These are phyloP conservation scores for Paulownia fortunei DNA, from an alignment of 257 asterid species.

Conservation along the genomic window DNA sequence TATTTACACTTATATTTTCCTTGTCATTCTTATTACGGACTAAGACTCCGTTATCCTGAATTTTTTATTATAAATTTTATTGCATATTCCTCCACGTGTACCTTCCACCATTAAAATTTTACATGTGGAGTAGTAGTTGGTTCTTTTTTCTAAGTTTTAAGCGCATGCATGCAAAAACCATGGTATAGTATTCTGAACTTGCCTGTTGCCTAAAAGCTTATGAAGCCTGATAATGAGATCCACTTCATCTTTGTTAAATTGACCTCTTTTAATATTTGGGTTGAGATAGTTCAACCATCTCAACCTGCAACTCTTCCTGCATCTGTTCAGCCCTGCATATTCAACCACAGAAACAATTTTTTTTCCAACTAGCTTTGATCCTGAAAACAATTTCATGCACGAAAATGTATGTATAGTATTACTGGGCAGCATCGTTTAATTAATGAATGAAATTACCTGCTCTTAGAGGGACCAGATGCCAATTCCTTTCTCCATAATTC, in stretches of 20 bases:
- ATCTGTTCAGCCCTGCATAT: constrained; percentile 51
- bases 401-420: background rate
- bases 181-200: background rate
- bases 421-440: no score
- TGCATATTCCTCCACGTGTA: no score
- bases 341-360: background rate
- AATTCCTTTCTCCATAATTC: constrained; percentile 57
- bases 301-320: constrained; percentile 59
- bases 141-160: no score
- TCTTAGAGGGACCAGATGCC: constrained; percentile 59
- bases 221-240: constrained; percentile 60
- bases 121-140: no score
- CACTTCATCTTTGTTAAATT: constrained; percentile 45
- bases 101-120: no score
- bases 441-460: constrained; percentile 39
- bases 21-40: no score
- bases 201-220: constrained; percentile 61
- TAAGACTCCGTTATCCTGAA: no score
- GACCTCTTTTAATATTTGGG: constrained; percentile 51
- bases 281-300: constrained; percentile 58
- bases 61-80: no score
- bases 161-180: background rate
- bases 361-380: no score
- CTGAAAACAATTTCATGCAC: background rate
- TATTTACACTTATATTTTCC: no score